Conservation (phyloP, 2,329 filamentous ascomycete genomes). For the Colletotrichum magnum region DNA sequence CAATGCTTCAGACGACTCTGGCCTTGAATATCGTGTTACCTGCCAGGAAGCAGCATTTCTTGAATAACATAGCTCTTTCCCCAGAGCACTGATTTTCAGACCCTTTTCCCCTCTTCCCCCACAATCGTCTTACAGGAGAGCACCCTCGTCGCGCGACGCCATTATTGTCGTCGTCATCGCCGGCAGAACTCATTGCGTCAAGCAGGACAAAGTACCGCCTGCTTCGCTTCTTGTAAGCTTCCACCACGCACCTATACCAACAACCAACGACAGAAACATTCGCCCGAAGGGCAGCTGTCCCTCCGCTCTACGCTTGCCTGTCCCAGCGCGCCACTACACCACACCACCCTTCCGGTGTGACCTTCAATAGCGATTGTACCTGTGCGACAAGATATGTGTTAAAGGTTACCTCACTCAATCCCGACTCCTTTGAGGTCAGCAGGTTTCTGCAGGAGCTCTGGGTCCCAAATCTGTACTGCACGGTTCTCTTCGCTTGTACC, state of each 20-base stretch:
- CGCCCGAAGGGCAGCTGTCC: neutral
- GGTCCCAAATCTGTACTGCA: slow-evolving; percentile 35
- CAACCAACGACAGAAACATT: neutral
- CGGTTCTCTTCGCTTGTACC: slow-evolving; percentile 19
- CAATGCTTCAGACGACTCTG: slow-evolving; percentile 40
- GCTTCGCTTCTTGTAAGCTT: neutral
- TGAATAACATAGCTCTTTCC: slow-evolving; percentile 34
- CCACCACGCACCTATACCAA: neutral
- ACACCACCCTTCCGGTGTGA: slow-evolving; percentile 40
- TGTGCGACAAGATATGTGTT: slow-evolving; percentile 37
- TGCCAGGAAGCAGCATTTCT: slow-evolving; percentile 39
- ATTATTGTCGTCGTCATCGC: slow-evolving; percentile 10
- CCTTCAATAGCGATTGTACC: neutral
- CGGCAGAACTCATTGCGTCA: slow-evolving; percentile 1
- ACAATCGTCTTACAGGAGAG: neutral
- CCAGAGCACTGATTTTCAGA: slow-evolving; percentile 19
- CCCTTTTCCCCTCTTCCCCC: neutral
- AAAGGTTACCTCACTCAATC: slow-evolving; percentile 43
- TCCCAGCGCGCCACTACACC: slow-evolving; percentile 50
- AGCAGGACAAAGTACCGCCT: slow-evolving; percentile 12
- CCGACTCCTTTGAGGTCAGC: slow-evolving; percentile 84
- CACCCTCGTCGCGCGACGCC: slow-evolving; percentile 1
- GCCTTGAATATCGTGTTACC: slow-evolving; percentile 41
- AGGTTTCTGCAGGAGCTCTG: slow-evolving; percentile 81
- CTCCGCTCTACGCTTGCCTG: neutral